These are phyloP conservation scores for Lentinula sp. DNA, from an alignment of 768 basidiomycete genomes.

Conservation along the genomic window DNA sequence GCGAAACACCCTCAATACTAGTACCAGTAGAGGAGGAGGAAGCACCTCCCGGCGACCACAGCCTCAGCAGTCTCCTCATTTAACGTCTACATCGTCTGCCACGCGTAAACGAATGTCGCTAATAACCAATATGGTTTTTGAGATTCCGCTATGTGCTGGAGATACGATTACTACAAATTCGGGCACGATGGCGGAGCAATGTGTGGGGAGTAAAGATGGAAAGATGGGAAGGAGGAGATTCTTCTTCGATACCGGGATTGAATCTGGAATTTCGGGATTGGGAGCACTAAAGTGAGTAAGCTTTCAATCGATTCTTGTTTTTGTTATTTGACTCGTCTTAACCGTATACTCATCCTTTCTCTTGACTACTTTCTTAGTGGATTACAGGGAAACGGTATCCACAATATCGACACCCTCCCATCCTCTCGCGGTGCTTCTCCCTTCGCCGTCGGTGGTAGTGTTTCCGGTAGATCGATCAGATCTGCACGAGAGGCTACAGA, in stretches of 20 bases:
- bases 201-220: background rate
- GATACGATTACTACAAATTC: background rate
- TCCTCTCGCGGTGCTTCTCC: conserved; percentile 1
- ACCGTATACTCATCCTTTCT: too few species aligned
- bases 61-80: background rate
- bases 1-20: background rate
- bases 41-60: background rate
- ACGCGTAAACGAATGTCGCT: background rate
- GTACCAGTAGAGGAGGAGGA: background rate
- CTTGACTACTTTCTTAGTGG: background rate
- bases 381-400: background rate
- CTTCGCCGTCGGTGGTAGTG: background rate
- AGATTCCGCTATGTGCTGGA: background rate
- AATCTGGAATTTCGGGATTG: background rate
- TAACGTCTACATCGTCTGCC: background rate
- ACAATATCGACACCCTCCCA: background rate
- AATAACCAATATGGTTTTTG: background rate
- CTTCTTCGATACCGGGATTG: background rate
- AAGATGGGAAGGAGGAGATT: background rate
- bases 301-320: background rate
- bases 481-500: background rate
- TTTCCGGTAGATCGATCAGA: background rate
- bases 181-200: background rate
- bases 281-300: background rate
- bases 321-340: too few species aligned